phyloP scores from a whole-genome alignment of 192 early-diverging fungal species.

The Rhizoclosmatium globosum region DNA sequence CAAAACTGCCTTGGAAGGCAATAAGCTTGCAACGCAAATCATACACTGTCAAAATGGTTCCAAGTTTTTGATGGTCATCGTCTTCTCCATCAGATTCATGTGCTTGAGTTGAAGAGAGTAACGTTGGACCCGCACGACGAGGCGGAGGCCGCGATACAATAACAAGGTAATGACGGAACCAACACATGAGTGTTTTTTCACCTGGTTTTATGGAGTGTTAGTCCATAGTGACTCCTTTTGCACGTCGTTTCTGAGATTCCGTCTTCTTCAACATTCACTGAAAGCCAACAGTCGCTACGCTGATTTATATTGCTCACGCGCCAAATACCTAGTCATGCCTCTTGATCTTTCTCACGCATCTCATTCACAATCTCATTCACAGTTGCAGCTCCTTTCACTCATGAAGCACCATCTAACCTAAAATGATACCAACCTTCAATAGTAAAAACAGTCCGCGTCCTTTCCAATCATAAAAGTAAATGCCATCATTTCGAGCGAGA shows the following conservation, averaged over 20 bases:
- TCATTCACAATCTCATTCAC: too few relatives aligned
- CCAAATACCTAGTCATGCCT: too few relatives aligned
- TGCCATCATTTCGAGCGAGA: slow-evolving; percentile 86
- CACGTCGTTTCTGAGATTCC: too few relatives aligned
- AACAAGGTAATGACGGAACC: slow-evolving; percentile 79
- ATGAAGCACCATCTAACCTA: too few relatives aligned
- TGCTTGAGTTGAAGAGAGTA: not conserved
- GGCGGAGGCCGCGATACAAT: slow-evolving; percentile 63
- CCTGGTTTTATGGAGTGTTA: slow-evolving; percentile 44
- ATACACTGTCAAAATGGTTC: slow-evolving; percentile 76
- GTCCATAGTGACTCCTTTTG: not conserved
- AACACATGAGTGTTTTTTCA: slow-evolving; percentile 70
- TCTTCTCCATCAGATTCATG: not conserved
- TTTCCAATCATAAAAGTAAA: slow-evolving; percentile 91
- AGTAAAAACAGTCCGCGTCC: slow-evolving; percentile 90
- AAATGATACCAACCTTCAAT: slow-evolving; percentile 70
- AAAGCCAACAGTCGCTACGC: not conserved
- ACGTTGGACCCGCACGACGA: slow-evolving; percentile 5
- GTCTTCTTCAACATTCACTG: not conserved
- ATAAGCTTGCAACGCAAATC: slow-evolving; percentile 94
- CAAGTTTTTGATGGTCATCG: slow-evolving; percentile 23
- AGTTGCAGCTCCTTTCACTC: too few relatives aligned
- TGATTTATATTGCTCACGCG: too few relatives aligned
- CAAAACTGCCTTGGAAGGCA: slow-evolving; percentile 83
- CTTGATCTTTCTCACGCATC: too few relatives aligned